phyloP scores from a whole-genome alignment of 305 asterid genomes.

The Fraxinus ornus region DNA sequence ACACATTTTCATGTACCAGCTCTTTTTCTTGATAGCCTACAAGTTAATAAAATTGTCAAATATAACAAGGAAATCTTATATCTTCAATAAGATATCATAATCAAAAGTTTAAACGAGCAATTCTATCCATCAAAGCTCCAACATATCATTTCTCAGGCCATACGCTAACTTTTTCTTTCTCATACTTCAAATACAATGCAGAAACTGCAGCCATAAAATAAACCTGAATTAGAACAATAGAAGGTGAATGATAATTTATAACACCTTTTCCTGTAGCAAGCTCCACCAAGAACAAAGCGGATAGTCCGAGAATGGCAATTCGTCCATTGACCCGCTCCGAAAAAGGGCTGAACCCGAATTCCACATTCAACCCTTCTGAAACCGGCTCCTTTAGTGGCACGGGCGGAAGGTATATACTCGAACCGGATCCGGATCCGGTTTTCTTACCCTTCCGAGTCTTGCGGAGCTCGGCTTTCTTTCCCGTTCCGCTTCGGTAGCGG shows the following conservation, averaged over 20 bases:
- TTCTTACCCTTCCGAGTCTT: constrained; percentile 64
- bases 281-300: constrained; percentile 85
- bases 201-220: constrained; percentile 83
- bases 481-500: constrained; percentile 73
- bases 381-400: constrained; percentile 65
- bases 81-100: not conserved
- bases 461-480: constrained; percentile 72
- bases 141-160: constrained; percentile 56
- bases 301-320: constrained; percentile 66
- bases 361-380: constrained; percentile 73
- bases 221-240: constrained; percentile 67
- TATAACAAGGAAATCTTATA: not conserved
- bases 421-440: constrained; percentile 48
- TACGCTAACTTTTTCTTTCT: constrained; percentile 73
- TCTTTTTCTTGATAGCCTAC: not conserved
- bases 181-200: constrained; percentile 68
- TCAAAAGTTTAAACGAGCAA: not conserved
- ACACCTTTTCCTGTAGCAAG: constrained; percentile 86
- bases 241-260: constrained; percentile 73
- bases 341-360: constrained; percentile 86
- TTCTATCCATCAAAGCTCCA: not conserved
- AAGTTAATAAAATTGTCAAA: not conserved
- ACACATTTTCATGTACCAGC: too few relatives aligned
- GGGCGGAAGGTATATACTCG: constrained; percentile 74
- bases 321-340: constrained; percentile 84